phyloP scores from a whole-genome alignment of 805 yeast species.

The Candida fluviatilis region DNA sequence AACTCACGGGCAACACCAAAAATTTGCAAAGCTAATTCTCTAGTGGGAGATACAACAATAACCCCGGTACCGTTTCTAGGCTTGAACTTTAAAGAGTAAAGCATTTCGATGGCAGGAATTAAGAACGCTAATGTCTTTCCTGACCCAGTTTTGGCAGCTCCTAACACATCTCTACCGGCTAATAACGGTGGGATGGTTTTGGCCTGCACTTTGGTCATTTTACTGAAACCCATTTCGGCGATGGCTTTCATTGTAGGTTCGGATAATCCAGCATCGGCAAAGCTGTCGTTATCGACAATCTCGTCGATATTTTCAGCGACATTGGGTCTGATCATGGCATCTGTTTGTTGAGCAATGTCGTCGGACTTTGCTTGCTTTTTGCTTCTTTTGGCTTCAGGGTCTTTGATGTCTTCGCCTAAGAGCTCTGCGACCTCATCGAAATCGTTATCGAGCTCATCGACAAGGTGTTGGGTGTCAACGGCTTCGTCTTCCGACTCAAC shows the following conservation, averaged over 20 bases:
- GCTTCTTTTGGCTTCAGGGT: conserved; percentile 33
- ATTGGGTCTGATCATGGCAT: conserved; percentile 11
- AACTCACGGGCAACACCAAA: conserved; percentile 97
- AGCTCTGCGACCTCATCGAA: conserved; percentile 55
- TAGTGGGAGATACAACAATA: conserved; percentile 91
- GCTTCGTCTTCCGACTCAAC: conserved; percentile 24
- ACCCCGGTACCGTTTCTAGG: conserved; percentile 99
- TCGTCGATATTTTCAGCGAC: conserved; percentile 19
- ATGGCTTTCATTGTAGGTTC: conserved; percentile 81
- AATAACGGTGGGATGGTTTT: conserved; percentile 93
- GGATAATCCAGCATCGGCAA: conserved; percentile 55
- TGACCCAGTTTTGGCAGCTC: conserved; percentile 99
- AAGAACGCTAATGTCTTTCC: conserved; percentile 96
- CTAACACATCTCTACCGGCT: conserved; percentile 95
- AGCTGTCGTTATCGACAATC: conserved; percentile 27
- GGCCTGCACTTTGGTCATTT: conserved; percentile 92
- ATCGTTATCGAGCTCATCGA: conserved; percentile 54
- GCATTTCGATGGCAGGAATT: conserved; percentile 91
- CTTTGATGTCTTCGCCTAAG: conserved; percentile 41
- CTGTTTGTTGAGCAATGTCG: conserved; percentile 25
- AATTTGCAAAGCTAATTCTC: conserved; percentile 96
- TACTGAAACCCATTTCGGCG: conserved; percentile 81
- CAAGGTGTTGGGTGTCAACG: conserved; percentile 39
- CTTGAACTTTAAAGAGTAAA: conserved; percentile 86
- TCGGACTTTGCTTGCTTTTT: conserved; percentile 17